Base-by-base conservation (phyloP, 1,284 basidiomycete species). In the Thecaphora thlaspeos region DNA sequence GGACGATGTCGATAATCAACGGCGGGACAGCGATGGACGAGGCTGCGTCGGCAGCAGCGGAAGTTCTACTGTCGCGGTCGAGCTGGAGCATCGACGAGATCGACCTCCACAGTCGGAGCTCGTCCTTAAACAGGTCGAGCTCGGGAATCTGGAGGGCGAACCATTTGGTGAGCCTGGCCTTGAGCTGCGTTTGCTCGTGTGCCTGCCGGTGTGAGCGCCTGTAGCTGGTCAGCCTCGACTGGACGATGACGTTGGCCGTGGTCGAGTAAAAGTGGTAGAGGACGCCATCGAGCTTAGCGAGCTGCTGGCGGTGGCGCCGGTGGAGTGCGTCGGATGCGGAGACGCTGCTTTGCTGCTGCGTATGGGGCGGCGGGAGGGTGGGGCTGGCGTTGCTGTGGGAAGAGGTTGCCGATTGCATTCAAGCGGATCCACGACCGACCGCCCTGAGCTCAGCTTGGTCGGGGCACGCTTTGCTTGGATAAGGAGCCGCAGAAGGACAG, bases 71-170 rank as follows among this genome's bases (percentile, higher is more conserved):
- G 26, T 28, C 26, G 11, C 26, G 7, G 5, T 51, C 44, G 46
- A 48, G 38, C 4, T 43, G 55, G 3, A 65, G 48, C 46, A 65
- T 12, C 15, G 48, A 51, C 12, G 57, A 61, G 45, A 61, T 34
- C 37, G 62, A 73, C 10, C 72, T 57, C 78, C 79, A 80, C 2
- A 72, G 57, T 18, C 68, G 60, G 22, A 80, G 68, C 36, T 79
- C 77, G 4, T 71, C 62, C 28, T 71, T 72, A 48, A 78, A 79
- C 11, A 70, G 48, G 28, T 77, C 72, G 15, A 50, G 67, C 26
- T 78, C 78, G 5, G 74, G 70, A 2, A 79, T 66, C 32, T 79
- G 78, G 39, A 80, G 64, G 44, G 73, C 77, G 62, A 80, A 80
- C 79, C 77, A 70, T 55, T 61, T 49, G 12, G 57, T 57, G 21